Evolutionary conservation across 1,139 yeast genomes (phyloP).

Genomic region (Blastobotrys raffinosifermentans): DNA sequence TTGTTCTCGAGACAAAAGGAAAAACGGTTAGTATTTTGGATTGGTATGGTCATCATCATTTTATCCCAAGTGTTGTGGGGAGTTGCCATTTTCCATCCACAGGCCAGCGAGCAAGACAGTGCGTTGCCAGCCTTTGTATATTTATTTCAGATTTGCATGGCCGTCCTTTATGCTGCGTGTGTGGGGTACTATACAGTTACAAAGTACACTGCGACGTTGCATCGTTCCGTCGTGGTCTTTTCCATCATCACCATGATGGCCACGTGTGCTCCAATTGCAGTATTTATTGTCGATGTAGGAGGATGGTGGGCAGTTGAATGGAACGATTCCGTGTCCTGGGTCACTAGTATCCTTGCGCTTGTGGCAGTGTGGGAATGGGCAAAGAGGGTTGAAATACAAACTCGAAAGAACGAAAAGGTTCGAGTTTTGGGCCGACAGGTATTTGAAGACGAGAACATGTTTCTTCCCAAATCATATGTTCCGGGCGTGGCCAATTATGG

Average conservation of each 20-base stretch:
- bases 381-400: slow-evolving; percentile 53
- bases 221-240: slow-evolving; percentile 44
- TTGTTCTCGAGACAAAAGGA: slow-evolving; percentile 67
- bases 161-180: slow-evolving; percentile 65
- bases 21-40: slow-evolving; percentile 55
- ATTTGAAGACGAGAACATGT: slow-evolving; percentile 54
- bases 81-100: slow-evolving; percentile 47
- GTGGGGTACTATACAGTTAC: slow-evolving; percentile 54
- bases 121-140: slow-evolving; percentile 77
- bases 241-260: slow-evolving; percentile 51
- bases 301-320: slow-evolving; percentile 67
- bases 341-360: slow-evolving; percentile 61
- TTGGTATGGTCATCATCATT: slow-evolving; percentile 54
- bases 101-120: slow-evolving; percentile 40
- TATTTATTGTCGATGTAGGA: slow-evolving; percentile 72
- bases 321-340: slow-evolving; percentile 66
- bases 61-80: slow-evolving; percentile 68
- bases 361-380: slow-evolving; percentile 86
- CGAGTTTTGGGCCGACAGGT: slow-evolving; percentile 72
- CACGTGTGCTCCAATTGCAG: slow-evolving; percentile 52
- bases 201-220: slow-evolving; percentile 47
- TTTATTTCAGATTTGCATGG: slow-evolving; percentile 66
- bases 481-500: no score
- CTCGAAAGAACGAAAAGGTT: slow-evolving; percentile 56
- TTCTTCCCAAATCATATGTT: no score